These are phyloP conservation scores for Aspergillus saccharolyticus DNA, from an alignment of 495 filamentous ascomycete species.

Conservation along the genomic window DNA sequence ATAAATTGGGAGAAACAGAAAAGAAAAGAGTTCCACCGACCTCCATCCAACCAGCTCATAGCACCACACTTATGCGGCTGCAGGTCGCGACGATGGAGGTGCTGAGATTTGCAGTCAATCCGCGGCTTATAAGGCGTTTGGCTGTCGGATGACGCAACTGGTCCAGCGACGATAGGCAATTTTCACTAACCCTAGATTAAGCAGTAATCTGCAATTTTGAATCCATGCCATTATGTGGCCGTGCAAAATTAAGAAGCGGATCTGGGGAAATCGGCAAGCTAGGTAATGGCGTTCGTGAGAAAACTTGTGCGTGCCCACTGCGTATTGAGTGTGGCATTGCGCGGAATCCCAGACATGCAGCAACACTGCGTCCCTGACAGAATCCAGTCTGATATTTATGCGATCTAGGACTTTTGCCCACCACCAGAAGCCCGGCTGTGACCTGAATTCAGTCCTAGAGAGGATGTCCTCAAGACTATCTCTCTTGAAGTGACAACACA, in stretches of 20 bases:
- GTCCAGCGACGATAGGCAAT: background rate
- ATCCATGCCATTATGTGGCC: conserved; percentile 11
- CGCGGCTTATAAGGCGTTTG: background rate
- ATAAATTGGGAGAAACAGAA: conserved; percentile 3
- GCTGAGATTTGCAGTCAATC: background rate
- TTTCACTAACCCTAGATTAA: conserved; percentile 7
- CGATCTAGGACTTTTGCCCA: background rate
- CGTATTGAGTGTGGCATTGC: conserved; percentile 25
- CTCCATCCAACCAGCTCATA: conserved; percentile 5
- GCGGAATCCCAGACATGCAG: conserved; percentile 14
- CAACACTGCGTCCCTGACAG: conserved; percentile 20
- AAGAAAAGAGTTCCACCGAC: conserved; percentile 11
- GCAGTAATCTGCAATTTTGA: conserved; percentile 9
- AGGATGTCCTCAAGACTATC: background rate
- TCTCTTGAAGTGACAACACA: background rate
- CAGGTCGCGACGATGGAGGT: background rate
- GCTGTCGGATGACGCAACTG: conserved; percentile 8
- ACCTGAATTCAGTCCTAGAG: background rate
- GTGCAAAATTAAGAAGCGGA: conserved; percentile 12
- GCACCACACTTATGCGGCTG: conserved; percentile 12
- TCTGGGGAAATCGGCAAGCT: conserved; percentile 19
- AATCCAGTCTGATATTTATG: conserved; percentile 13
- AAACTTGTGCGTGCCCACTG: conserved; percentile 19
- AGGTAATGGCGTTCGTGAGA: conserved; percentile 15
- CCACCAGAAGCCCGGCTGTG: background rate